Evolutionary conservation across 495 filamentous ascomycete genomes (phyloP).

Genomic region (Neurospora sp.): DNA sequence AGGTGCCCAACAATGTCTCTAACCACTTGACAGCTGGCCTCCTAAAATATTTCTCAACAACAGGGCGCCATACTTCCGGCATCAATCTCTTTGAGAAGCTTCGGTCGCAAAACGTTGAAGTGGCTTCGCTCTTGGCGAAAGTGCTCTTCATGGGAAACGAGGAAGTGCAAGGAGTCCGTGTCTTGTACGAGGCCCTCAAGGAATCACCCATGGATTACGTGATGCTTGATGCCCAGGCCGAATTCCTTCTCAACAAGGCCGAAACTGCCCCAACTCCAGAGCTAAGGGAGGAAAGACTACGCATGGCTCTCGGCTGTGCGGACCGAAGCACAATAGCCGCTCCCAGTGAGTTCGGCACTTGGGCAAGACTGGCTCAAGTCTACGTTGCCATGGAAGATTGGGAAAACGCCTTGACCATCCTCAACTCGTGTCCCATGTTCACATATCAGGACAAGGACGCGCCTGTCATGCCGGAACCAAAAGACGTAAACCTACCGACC

Average conservation of each 20-base stretch:
- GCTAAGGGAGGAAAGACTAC: slow-evolving; percentile 46
- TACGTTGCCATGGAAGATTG: slow-evolving; percentile 89
- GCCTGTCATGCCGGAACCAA: slow-evolving; percentile 84
- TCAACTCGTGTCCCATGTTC: slow-evolving; percentile 99
- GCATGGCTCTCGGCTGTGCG: slow-evolving; percentile 84
- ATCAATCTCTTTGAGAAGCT: slow-evolving; percentile 98
- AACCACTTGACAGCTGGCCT: slow-evolving; percentile 89
- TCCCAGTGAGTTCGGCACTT: slow-evolving; percentile 93
- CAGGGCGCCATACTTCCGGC: slow-evolving; percentile 86
- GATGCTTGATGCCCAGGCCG: slow-evolving; percentile 83
- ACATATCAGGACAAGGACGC: slow-evolving; percentile 98
- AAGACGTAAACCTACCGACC: slow-evolving; percentile 74
- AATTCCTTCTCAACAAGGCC: slow-evolving; percentile 85
- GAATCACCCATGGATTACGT: slow-evolving; percentile 94
- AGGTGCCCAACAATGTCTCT: slow-evolving; percentile 94
- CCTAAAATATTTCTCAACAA: slow-evolving; percentile 93
- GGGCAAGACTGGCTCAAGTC: slow-evolving; percentile 86
- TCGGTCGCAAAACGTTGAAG: slow-evolving; percentile 78
- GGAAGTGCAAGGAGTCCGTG: slow-evolving; percentile 84
- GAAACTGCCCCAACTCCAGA: slow-evolving; percentile 33
- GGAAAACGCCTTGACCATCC: slow-evolving; percentile 82
- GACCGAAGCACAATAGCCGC: slow-evolving; percentile 89
- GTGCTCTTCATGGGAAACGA: slow-evolving; percentile 90
- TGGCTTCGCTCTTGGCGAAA: slow-evolving; percentile 82
- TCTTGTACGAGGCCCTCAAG: slow-evolving; percentile 79